These are phyloP conservation scores for Orbilia javanica DNA, from an alignment of 2,329 filamentous ascomycete species.

Conservation along the genomic window DNA sequence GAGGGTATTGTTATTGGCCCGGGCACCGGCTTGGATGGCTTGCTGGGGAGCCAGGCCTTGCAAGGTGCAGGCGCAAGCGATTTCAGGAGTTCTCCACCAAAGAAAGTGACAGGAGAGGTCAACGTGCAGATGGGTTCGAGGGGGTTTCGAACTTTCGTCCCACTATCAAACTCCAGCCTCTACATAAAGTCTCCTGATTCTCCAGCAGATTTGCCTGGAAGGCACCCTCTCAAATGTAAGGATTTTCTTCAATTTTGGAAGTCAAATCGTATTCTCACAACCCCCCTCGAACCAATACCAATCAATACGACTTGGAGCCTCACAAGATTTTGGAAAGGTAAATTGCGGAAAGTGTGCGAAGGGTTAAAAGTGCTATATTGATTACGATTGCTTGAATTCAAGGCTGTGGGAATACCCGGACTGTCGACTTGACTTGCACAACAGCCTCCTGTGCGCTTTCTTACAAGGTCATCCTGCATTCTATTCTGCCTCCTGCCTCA, in stretches of 20 bases:
- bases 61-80: conserved; percentile 34
- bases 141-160: not conserved
- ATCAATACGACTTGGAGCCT: not conserved
- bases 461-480: conserved; percentile 6
- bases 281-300: conserved; percentile 38
- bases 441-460: no score
- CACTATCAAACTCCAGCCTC: conserved; percentile 1
- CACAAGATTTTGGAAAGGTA: conserved; percentile 2
- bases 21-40: conserved; percentile 22
- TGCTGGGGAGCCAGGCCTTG: conserved; percentile 11
- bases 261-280: conserved; percentile 15
- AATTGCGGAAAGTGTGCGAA: conserved; percentile 51
- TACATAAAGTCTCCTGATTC: conserved; percentile 55
- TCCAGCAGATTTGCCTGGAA: conserved; percentile 50
- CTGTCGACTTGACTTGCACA: conserved; percentile 4
- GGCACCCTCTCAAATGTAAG: conserved; percentile 45
- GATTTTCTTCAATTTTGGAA: conserved; percentile 44
- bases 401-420: conserved; percentile 35
- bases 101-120: conserved; percentile 23
- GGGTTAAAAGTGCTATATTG: conserved; percentile 27
- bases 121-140: conserved; percentile 26
- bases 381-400: not conserved
- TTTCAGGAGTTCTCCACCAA: conserved; percentile 52
- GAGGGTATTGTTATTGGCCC: conserved; percentile 51
- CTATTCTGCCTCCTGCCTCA: conserved; percentile 10